phyloP scores from a whole-genome alignment of 805 yeast species.

The Candida coquimbonensis region DNA sequence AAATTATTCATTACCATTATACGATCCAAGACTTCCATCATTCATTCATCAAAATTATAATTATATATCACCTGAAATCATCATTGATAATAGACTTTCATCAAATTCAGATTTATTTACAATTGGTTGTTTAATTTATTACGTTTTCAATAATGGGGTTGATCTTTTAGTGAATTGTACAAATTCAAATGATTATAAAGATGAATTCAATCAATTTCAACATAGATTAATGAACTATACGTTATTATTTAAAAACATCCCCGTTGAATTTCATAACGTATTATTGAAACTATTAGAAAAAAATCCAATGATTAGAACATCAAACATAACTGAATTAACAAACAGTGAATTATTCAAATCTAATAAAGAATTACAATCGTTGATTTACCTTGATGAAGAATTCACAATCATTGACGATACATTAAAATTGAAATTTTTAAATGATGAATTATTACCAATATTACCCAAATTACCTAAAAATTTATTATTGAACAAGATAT shows the following conservation, averaged over 20 bases:
- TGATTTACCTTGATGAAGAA: slow-evolving; percentile 10
- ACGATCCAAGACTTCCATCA: slow-evolving; percentile 67
- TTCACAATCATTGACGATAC: slow-evolving; percentile 3
- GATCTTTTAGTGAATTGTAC: slow-evolving; percentile 39
- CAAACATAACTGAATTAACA: slow-evolving; percentile 56
- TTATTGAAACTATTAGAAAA: slow-evolving; percentile 50
- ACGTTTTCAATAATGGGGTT: slow-evolving; percentile 48
- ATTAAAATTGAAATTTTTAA: slow-evolving; percentile 5
- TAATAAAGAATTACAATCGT: slow-evolving; percentile 3
- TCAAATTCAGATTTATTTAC: slow-evolving; percentile 79
- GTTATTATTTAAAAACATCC: slow-evolving; percentile 50
- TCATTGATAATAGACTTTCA: slow-evolving; percentile 55
- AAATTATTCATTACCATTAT: slow-evolving; percentile 57
- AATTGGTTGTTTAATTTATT: slow-evolving; percentile 68
- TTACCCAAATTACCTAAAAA: slow-evolving; percentile 4
- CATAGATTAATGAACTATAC: slow-evolving; percentile 33
- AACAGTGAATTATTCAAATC: slow-evolving; percentile 25
- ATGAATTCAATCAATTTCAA: slow-evolving; percentile 44
- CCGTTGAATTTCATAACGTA: slow-evolving; percentile 40
- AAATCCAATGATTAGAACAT: slow-evolving; percentile 48
- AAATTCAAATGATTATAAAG: slow-evolving; percentile 52
- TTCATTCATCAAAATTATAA: slow-evolving; percentile 66
- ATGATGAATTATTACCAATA: slow-evolving; percentile 5
- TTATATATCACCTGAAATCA: slow-evolving; percentile 79
- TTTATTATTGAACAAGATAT: slow-evolving; percentile 47